A percentile compares a stretch with the other conserved stretches of the same genome.
Evolutionary conservation across 768 basidiomycete species (phyloP).

Genomic region (Hypsizygus marmoreus): DNA sequence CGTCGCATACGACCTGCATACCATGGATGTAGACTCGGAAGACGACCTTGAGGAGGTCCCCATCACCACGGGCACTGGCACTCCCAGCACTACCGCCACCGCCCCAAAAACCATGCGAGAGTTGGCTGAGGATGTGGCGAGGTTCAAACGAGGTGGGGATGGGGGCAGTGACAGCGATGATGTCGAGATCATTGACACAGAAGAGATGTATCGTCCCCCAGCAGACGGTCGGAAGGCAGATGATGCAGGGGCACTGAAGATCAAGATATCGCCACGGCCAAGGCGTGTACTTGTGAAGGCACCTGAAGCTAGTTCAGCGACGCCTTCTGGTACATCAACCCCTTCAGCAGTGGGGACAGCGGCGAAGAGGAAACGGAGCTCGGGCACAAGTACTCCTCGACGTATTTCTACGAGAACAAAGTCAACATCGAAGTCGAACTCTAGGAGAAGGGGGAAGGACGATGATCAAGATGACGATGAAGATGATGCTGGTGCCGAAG

Average conservation of each 20-base stretch:
- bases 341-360: conserved; percentile 1
- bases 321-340: conserved; percentile 10
- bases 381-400: conserved; percentile 5
- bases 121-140: conserved; percentile 51
- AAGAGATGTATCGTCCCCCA: conserved; percentile 3
- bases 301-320: conserved; percentile 6
- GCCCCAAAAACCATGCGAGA: conserved; percentile 66
- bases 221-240: conserved; percentile 1
- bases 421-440: too few species aligned
- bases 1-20: conserved; percentile 38
- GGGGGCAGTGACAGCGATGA: neutral
- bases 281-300: conserved; percentile 10
- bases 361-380: neutral
- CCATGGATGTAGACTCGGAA: conserved; percentile 37
- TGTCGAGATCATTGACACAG: conserved; percentile 10
- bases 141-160: conserved; percentile 14
- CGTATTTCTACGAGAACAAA: conserved; percentile 11
- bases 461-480: conserved; percentile 20
- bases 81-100: neutral
- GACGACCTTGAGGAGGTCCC: conserved; percentile 27
- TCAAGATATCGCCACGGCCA: conserved; percentile 9
- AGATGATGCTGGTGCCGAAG: conserved; percentile 11
- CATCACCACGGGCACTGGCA: neutral
- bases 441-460: conserved; percentile 18
- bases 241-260: conserved; percentile 1